phyloP scores from a whole-genome alignment of 495 filamentous ascomycete genomes.

The Penicillium silybi region DNA sequence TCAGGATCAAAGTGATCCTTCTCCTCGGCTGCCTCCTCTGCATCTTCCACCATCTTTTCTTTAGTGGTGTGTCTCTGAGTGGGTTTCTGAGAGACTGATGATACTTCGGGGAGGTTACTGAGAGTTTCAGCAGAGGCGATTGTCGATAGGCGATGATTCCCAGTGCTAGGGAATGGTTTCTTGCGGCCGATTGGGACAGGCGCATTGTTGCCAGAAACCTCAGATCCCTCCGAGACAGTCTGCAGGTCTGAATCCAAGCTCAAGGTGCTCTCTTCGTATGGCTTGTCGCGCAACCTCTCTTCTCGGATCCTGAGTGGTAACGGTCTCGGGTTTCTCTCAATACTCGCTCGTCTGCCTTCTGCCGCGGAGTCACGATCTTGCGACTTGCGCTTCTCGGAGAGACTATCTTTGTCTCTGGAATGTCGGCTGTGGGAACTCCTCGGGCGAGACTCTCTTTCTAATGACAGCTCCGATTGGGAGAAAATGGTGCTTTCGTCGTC shows the following conservation, averaged over 20 bases:
- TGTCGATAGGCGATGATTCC: constrained; percentile 67
- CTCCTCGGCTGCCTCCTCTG: constrained; percentile 33
- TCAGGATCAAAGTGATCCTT: constrained; percentile 43
- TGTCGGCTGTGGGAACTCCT: constrained; percentile 28
- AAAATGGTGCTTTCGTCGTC: constrained; percentile 10
- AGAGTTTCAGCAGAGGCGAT: constrained; percentile 64
- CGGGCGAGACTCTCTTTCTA: constrained; percentile 22
- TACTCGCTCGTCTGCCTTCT: constrained; percentile 7
- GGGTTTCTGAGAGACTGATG: constrained; percentile 13
- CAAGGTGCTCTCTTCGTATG: constrained; percentile 20
- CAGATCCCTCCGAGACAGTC: constrained; percentile 33
- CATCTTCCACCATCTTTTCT: constrained; percentile 2
- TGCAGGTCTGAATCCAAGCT: constrained; percentile 27
- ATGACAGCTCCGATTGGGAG: constrained; percentile 20
- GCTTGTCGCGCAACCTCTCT: constrained; percentile 17
- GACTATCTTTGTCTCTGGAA: constrained; percentile 23
- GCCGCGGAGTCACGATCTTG: constrained; percentile 4
- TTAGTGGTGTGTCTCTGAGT: not conserved
- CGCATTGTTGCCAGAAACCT: constrained; percentile 38
- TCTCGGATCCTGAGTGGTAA: constrained; percentile 7
- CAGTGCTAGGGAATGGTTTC: constrained; percentile 59
- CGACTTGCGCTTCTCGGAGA: constrained; percentile 14
- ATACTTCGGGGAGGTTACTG: constrained; percentile 42
- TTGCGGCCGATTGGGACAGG: constrained; percentile 38
- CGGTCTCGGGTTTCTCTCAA: constrained; percentile 4